These are phyloP conservation scores for Atkinsonella texensis DNA, from an alignment of 2,329 filamentous ascomycete species.

Conservation along the genomic window DNA sequence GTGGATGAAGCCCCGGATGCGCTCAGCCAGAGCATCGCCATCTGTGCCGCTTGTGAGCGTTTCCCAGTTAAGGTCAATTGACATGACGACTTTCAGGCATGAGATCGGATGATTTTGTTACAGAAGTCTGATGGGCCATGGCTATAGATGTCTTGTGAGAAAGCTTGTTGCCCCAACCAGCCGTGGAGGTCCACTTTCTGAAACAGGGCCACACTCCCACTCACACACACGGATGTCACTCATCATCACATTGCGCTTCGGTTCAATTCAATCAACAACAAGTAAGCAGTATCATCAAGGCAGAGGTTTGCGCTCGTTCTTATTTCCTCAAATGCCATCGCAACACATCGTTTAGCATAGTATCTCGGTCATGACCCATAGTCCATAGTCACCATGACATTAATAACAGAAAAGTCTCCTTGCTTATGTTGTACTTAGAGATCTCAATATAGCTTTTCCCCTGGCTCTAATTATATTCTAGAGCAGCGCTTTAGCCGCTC, in stretches of 20 bases:
- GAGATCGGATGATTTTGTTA: background rate
- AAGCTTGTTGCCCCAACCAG: background rate
- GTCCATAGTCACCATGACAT: background rate
- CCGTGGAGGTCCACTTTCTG: too few species aligned
- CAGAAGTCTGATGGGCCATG: background rate
- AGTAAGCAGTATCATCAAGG: too few species aligned
- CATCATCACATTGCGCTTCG: too few species aligned
- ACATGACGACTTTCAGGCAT: slow-evolving; percentile 46
- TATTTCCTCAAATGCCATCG: background rate
- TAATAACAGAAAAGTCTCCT: background rate
- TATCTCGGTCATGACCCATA: background rate
- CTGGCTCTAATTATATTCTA: background rate
- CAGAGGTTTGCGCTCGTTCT: background rate
- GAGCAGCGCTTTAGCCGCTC: background rate
- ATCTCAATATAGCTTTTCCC: background rate
- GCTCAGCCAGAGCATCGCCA: slow-evolving; percentile 70
- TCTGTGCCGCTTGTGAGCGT: slow-evolving; percentile 81
- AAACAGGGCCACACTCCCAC: too few species aligned
- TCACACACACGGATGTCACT: too few species aligned
- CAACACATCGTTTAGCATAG: background rate
- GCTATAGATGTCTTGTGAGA: background rate
- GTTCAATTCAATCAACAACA: too few species aligned
- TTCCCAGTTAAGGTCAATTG: slow-evolving; percentile 95
- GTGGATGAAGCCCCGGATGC: slow-evolving; percentile 87
- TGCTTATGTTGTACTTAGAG: background rate